These are phyloP conservation scores for Schizochytrium sp. DNA, from an alignment of 108 stramenopile genomes.

Conservation along the genomic window DNA sequence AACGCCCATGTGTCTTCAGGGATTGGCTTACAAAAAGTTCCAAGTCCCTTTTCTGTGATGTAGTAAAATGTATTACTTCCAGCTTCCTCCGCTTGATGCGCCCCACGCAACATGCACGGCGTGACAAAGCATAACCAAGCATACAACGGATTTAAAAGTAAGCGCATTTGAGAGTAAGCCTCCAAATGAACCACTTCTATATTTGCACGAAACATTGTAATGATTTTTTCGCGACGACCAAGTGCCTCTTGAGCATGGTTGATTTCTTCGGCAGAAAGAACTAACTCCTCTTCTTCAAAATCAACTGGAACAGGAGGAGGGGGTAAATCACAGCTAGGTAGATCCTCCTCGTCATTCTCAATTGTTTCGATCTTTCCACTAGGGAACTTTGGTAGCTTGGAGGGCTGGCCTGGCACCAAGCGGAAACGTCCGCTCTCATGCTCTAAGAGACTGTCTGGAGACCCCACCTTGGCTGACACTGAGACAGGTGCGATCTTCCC, in stretches of 20 bases:
- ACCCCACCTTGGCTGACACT: too few species aligned
- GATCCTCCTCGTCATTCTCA: too few species aligned
- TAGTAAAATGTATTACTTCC: background rate
- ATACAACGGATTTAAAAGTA: background rate
- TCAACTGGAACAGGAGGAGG: background rate
- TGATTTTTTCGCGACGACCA: background rate
- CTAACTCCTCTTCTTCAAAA: background rate
- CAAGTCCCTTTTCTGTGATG: background rate
- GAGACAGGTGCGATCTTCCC: too few species aligned
- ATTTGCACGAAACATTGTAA: slow-evolving; percentile 8
- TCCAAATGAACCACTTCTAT: background rate
- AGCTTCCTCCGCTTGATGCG: background rate
- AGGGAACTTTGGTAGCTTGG: too few species aligned
- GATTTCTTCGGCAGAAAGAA: background rate
- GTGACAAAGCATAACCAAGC: background rate
- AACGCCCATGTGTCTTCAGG: background rate
- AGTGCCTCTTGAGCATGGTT: background rate
- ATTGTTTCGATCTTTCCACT: too few species aligned
- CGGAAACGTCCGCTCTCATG: too few species aligned
- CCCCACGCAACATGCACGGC: slow-evolving; percentile 12
- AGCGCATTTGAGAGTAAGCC: background rate
- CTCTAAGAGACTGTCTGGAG: too few species aligned
- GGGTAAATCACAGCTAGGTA: background rate
- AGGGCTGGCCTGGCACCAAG: too few species aligned
- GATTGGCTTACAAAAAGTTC: background rate